Conservation (phyloP, 2,329 filamentous ascomycete genomes). For the Akanthomyces muscarius region DNA sequence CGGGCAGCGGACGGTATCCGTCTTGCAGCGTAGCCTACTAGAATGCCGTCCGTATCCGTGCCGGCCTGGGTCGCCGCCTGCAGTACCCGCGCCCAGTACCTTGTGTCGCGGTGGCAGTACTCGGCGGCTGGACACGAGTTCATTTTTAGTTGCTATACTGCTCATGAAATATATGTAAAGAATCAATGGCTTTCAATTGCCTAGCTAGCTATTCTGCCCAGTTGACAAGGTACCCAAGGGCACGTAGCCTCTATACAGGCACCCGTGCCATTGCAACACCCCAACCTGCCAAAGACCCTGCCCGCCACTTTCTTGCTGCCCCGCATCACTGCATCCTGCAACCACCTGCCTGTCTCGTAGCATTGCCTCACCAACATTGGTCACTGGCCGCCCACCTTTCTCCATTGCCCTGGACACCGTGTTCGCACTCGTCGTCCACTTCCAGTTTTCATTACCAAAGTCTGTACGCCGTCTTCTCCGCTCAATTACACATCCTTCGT, state of each 20-base stretch:
- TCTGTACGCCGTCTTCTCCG: neutral
- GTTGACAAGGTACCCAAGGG: no score
- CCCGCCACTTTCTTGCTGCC: neutral
- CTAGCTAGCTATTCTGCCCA: neutral
- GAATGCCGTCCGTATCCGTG: neutral
- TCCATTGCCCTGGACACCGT: neutral
- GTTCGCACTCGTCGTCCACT: neutral
- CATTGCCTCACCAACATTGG: neutral
- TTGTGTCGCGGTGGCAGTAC: neutral
- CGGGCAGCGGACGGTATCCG: neutral
- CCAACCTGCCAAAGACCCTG: neutral
- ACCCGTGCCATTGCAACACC: neutral
- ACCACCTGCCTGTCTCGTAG: constrained; percentile 11
- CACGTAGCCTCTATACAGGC: neutral
- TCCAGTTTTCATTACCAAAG: constrained; percentile 16
- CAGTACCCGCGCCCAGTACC: neutral
- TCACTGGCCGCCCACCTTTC: neutral
- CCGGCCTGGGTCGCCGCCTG: neutral
- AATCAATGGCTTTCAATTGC: neutral
- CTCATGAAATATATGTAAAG: neutral
- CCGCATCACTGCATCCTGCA: constrained; percentile 1
- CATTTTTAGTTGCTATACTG: neutral
- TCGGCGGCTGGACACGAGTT: neutral
- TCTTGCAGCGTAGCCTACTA: neutral
- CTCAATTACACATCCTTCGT: neutral